Conservation (phyloP, 1,284 basidiomycete species). For the Ganoderma multipileum region DNA sequence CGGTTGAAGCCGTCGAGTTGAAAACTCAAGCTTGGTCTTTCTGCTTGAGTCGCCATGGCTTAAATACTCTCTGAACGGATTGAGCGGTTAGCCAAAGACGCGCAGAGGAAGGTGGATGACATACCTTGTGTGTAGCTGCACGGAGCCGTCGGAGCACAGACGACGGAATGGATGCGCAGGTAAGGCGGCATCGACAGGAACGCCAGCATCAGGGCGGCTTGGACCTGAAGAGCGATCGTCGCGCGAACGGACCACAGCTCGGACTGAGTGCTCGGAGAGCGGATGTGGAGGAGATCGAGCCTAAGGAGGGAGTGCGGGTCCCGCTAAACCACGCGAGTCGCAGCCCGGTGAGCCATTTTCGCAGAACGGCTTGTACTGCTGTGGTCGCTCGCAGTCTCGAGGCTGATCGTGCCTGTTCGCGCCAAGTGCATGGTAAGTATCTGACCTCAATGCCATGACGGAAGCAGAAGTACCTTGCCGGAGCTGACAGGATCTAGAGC, state of each 20-base stretch:
- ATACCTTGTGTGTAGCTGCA: not conserved
- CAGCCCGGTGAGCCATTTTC: not conserved
- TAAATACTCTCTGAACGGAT: conserved; percentile 1
- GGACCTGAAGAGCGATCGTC: no score
- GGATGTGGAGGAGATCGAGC: no score
- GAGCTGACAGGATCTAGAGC: not conserved
- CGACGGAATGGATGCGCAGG: not conserved
- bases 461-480: not conserved
- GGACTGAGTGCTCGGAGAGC: no score
- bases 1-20: not conserved
- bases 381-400: not conserved
- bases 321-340: not conserved
- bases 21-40: not conserved
- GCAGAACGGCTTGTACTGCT: not conserved
- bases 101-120: not conserved
- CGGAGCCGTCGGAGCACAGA: not conserved
- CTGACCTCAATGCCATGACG: not conserved
- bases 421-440: not conserved
- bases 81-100: not conserved
- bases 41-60: not conserved
- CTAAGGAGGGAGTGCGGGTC: no score
- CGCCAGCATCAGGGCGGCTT: not conserved
- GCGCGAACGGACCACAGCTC: no score
- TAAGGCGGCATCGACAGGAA: not conserved
- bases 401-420: not conserved